Percentiles rank a stretch among this genome's conserved stretches.
Evolutionary conservation across 352 stramenopile genomes (phyloP).

Genomic region (Globisporangium heterothallicum): DNA sequence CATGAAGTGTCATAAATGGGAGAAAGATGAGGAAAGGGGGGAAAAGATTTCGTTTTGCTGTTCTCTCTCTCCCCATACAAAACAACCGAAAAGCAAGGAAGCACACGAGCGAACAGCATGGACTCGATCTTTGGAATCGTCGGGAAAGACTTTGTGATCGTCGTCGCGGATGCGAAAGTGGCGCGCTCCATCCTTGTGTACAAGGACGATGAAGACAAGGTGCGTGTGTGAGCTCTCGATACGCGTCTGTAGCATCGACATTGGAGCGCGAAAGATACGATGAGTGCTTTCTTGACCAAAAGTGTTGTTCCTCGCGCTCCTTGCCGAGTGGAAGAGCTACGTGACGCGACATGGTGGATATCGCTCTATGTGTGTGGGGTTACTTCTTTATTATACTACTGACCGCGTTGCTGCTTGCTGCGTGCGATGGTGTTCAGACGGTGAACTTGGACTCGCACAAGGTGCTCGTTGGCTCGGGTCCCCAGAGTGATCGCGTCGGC

Average conservation of each 20-base stretch:
- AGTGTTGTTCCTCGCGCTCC: no score
- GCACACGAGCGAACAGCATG: conserved; percentile 25
- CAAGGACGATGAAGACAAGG: conserved; percentile 92
- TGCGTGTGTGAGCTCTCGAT: conserved; percentile 17
- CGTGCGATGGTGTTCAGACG: conserved; percentile 19
- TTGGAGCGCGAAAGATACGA: neutral
- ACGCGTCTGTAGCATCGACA: neutral
- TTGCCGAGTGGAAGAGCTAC: no score
- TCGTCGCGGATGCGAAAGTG: conserved; percentile 88
- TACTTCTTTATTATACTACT: no score
- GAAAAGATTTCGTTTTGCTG: conserved; percentile 23
- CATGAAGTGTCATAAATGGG: neutral
- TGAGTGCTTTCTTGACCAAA: neutral
- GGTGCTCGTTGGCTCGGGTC: conserved; percentile 67
- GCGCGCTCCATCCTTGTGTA: conserved; percentile 90
- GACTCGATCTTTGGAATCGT: conserved; percentile 88
- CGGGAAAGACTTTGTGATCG: conserved; percentile 89
- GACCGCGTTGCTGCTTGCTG: neutral
- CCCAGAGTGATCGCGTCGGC: conserved; percentile 73
- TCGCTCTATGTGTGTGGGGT: no score
- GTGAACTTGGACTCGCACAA: conserved; percentile 81
- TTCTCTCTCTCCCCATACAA: neutral
- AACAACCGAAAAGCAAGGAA: conserved; percentile 13
- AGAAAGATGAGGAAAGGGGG: neutral
- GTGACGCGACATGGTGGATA: no score